phyloP scores from a whole-genome alignment of 2,329 filamentous ascomycete species.

The Aspergillus fijiensis region DNA sequence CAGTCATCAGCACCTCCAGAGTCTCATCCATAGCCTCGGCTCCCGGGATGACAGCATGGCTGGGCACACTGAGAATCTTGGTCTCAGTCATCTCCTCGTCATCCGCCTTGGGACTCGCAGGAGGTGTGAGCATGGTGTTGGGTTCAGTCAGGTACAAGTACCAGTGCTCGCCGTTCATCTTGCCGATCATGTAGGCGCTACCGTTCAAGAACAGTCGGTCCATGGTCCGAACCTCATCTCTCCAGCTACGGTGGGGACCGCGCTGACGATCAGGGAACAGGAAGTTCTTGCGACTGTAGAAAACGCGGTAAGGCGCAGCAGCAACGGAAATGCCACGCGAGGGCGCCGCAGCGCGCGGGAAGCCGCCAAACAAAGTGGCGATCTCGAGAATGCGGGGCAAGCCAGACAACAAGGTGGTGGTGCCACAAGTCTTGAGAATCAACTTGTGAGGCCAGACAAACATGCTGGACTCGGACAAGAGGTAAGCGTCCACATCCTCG shows the following conservation, averaged over 20 bases:
- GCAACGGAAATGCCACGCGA: slow-evolving; percentile 68
- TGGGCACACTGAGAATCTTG: slow-evolving; percentile 58
- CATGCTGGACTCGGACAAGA: slow-evolving; percentile 99
- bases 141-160: slow-evolving; percentile 96
- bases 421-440: slow-evolving; percentile 97
- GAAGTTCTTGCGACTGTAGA: slow-evolving; percentile 99
- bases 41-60: slow-evolving; percentile 20
- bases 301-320: slow-evolving; percentile 89
- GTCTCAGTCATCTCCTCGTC: slow-evolving; percentile 58
- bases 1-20: slow-evolving; percentile 67
- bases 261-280: slow-evolving; percentile 92
- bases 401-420: slow-evolving; percentile 86
- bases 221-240: slow-evolving; percentile 87
- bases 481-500: slow-evolving; percentile 91
- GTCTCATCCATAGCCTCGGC: slow-evolving; percentile 49
- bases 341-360: slow-evolving; percentile 72
- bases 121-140: slow-evolving; percentile 74
- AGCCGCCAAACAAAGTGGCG: slow-evolving; percentile 83
- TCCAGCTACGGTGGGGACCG: slow-evolving; percentile 95
- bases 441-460: slow-evolving; percentile 99
- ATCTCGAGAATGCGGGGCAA: slow-evolving; percentile 90
- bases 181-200: slow-evolving; percentile 98
- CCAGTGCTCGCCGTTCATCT: slow-evolving; percentile 99
- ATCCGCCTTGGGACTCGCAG: slow-evolving; percentile 65
- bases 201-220: slow-evolving; percentile 89